phyloP scores from a whole-genome alignment of 2,329 filamentous ascomycete species.

The Beauveria sp. region DNA sequence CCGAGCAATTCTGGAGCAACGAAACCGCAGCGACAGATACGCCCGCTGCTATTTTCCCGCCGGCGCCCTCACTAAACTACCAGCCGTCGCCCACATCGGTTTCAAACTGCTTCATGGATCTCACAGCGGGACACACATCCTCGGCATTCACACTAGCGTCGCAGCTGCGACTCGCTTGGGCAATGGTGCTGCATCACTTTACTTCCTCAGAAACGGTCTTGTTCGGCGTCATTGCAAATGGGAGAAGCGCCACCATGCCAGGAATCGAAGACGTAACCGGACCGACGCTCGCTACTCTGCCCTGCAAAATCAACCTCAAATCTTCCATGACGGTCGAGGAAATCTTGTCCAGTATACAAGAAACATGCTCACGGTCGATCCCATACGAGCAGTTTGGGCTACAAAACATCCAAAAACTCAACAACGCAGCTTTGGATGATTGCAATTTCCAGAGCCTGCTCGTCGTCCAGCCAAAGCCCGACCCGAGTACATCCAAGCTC shows the following conservation, averaged over 20 bases:
- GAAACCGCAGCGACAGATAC: slow-evolving; percentile 23
- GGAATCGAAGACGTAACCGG: slow-evolving; percentile 42
- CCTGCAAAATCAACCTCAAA: slow-evolving; percentile 36
- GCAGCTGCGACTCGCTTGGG: slow-evolving; percentile 47
- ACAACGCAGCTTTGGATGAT: background rate
- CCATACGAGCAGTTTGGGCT: slow-evolving; percentile 24
- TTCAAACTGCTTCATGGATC: slow-evolving; percentile 26
- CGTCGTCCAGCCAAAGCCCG: slow-evolving; percentile 18
- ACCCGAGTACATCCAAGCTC: background rate
- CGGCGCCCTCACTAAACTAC: slow-evolving; percentile 33
- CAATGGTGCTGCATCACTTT: slow-evolving; percentile 41
- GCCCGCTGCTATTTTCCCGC: slow-evolving; percentile 23
- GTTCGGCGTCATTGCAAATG: slow-evolving; percentile 47
- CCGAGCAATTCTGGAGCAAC: slow-evolving; percentile 9
- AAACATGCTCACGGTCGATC: slow-evolving; percentile 16
- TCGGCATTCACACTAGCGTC: slow-evolving; percentile 34
- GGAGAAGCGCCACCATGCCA: slow-evolving; percentile 34
- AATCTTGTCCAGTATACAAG: slow-evolving; percentile 31
- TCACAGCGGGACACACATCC: slow-evolving; percentile 20
- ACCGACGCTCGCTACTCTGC: slow-evolving; percentile 47
- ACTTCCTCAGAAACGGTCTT: slow-evolving; percentile 39
- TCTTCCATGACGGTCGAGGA: slow-evolving; percentile 31
- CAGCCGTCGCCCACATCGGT: slow-evolving; percentile 39
- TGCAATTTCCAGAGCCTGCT: slow-evolving; percentile 23
- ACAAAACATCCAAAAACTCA: slow-evolving; percentile 20